Conservation (phyloP, 371 early-diverging fungal species). For the Sporodiniella umbellata region DNA sequence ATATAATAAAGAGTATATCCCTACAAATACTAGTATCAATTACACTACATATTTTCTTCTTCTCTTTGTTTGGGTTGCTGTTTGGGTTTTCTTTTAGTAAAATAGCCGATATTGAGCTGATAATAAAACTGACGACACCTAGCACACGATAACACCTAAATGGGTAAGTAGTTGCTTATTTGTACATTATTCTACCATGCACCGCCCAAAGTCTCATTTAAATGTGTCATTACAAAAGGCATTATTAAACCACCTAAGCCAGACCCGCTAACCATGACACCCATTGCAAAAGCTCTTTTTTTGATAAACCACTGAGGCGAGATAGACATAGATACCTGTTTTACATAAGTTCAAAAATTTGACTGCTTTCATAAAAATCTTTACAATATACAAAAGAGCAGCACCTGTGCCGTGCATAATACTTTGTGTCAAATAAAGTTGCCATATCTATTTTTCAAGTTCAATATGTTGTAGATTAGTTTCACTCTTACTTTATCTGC, state of each 20-base stretch:
- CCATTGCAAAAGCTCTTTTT: slow-evolving; percentile 71
- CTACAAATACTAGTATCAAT: slow-evolving; percentile 17
- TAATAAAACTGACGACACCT: slow-evolving; percentile 43
- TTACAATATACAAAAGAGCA: slow-evolving; percentile 18
- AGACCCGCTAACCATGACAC: slow-evolving; percentile 72
- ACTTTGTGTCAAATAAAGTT: slow-evolving; percentile 32
- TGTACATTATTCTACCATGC: slow-evolving; percentile 31
- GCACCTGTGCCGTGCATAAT: slow-evolving; percentile 49
- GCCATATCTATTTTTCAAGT: slow-evolving; percentile 8
- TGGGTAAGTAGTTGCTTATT: background rate
- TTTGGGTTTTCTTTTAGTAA: slow-evolving; percentile 34
- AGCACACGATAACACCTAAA: slow-evolving; percentile 50
- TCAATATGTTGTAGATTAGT: too few relatives aligned
- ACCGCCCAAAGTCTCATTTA: slow-evolving; percentile 56
- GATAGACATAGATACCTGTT: slow-evolving; percentile 42
- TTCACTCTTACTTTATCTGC: background rate
- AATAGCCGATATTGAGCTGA: slow-evolving; percentile 28
- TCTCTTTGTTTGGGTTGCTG: slow-evolving; percentile 11
- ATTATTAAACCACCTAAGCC: slow-evolving; percentile 78
- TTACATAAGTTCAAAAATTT: background rate
- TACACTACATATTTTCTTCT: slow-evolving; percentile 6
- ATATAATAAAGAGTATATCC: slow-evolving; percentile 22
- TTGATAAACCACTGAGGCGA: slow-evolving; percentile 77
- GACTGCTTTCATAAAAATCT: background rate
- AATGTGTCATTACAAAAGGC: slow-evolving; percentile 58